A percentile compares a stretch with the other conserved stretches of the same genome.
Evolutionary conservation across 2,329 filamentous ascomycete species (phyloP).

Genomic region (Xylaria sp.): DNA sequence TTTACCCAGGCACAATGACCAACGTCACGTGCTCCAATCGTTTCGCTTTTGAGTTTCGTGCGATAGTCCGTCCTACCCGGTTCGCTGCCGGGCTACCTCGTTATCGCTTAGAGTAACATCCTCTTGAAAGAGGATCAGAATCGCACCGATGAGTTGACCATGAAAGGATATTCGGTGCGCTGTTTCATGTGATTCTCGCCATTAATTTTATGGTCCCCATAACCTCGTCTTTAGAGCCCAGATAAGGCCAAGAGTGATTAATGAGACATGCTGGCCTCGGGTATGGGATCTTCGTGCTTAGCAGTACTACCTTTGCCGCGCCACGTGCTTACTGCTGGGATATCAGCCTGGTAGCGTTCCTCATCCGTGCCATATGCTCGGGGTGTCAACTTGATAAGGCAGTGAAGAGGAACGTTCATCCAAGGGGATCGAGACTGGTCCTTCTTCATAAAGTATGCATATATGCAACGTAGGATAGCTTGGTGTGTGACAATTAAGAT

Average conservation of each 20-base stretch:
- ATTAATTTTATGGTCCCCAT: background rate
- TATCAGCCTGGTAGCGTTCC: conserved; percentile 86
- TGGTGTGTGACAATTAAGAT: conserved; percentile 99
- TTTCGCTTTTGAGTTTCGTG: background rate
- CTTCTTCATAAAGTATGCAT: conserved; percentile 99
- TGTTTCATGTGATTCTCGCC: conserved; percentile 1
- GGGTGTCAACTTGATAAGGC: conserved; percentile 94
- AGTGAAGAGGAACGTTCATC: conserved; percentile 98
- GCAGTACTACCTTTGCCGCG: conserved; percentile 90
- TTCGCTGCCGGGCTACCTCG: background rate
- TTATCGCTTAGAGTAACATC: background rate
- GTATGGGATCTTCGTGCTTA: conserved; percentile 77
- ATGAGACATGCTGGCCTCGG: conserved; percentile 43
- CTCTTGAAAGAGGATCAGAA: background rate
- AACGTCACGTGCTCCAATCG: background rate
- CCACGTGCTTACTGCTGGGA: conserved; percentile 96
- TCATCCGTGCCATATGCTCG: conserved; percentile 94
- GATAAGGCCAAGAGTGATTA: conserved; percentile 19
- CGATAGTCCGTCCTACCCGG: background rate
- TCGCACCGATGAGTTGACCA: background rate
- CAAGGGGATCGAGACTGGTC: conserved; percentile 92
- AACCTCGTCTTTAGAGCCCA: background rate
- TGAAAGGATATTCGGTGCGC: background rate
- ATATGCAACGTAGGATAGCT: conserved; percentile 95
- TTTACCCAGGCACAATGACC: background rate